Percentiles rank a stretch among this genome's conserved stretches.
Conservation (phyloP, 257 asterid species). For the Nicotiana attenuata region DNA sequence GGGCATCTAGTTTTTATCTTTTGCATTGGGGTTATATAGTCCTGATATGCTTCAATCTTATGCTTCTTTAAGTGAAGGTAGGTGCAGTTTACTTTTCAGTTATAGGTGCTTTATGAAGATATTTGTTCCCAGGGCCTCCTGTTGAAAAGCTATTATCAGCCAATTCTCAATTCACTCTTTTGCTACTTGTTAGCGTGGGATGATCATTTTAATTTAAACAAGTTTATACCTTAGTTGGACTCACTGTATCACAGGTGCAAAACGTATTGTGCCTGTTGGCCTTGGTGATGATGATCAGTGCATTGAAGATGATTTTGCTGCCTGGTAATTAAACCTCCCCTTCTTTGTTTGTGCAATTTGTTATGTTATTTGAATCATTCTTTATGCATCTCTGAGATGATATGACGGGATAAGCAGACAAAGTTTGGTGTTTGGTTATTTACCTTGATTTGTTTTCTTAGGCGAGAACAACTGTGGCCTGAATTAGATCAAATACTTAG, state of each 20-base stretch:
- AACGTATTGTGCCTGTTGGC: slow-evolving; percentile 49
- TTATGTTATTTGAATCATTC: background rate
- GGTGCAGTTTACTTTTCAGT: background rate
- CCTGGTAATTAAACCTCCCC: slow-evolving; percentile 41
- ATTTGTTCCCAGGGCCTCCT: background rate
- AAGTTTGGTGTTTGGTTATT: slow-evolving; percentile 1
- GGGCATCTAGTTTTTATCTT: background rate
- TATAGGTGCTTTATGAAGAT: background rate
- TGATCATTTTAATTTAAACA: background rate
- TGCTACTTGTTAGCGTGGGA: background rate
- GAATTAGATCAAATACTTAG: slow-evolving; percentile 54
- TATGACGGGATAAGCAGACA: background rate
- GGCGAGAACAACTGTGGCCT: slow-evolving; percentile 70
- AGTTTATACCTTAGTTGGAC: slow-evolving; percentile 3
- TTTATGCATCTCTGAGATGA: slow-evolving; percentile 9
- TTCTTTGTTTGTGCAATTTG: background rate
- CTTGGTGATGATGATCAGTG: slow-evolving; percentile 84
- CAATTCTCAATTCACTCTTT: background rate
- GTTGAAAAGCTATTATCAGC: background rate
- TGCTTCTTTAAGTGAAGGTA: background rate
- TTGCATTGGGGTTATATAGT: background rate
- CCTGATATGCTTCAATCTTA: background rate
- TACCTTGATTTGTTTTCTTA: slow-evolving; percentile 17
- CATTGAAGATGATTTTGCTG: slow-evolving; percentile 74
- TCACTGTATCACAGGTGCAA: slow-evolving; percentile 47